Conservation (phyloP, 2,329 filamentous ascomycete genomes). For the Cladophialophora psammophila region DNA sequence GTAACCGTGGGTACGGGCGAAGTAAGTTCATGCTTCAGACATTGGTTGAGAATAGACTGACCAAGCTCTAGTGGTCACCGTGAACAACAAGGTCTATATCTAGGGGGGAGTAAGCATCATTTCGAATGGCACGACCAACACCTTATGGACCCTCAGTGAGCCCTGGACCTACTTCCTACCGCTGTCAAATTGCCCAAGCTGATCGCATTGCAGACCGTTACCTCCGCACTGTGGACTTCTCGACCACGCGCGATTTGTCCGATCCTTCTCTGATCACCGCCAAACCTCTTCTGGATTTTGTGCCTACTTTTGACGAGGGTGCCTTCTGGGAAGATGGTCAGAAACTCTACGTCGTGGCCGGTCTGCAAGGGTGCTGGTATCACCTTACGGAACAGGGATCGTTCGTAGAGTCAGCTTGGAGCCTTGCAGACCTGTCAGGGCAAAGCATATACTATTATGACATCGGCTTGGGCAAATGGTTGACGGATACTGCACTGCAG, state of each 20-base stretch:
- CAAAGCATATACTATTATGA: conserved; percentile 3
- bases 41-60: not conserved
- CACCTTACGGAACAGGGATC: not conserved
- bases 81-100: conserved; percentile 1
- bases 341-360: not conserved
- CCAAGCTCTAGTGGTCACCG: not conserved
- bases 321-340: not conserved
- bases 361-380: conserved; percentile 4
- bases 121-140: not conserved
- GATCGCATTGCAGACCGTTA: not conserved
- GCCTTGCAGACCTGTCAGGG: not conserved
- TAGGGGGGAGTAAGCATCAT: not conserved
- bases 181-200: not conserved
- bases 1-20: not conserved
- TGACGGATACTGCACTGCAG: not conserved
- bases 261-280: conserved; percentile 3
- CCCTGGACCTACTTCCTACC: not conserved
- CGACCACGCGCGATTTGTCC: not conserved
- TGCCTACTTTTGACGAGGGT: conserved; percentile 1
- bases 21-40: not conserved
- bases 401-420: conserved; percentile 1
- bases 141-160: conserved; percentile 1
- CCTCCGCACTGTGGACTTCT: not conserved
- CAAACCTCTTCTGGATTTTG: conserved; percentile 1
- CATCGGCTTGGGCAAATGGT: not conserved